Percentiles rank a stretch among this genome's conserved stretches.
These are phyloP conservation scores for Atkinsonella hypoxylon DNA, from an alignment of 2,329 filamentous ascomycete genomes.

Conservation along the genomic window DNA sequence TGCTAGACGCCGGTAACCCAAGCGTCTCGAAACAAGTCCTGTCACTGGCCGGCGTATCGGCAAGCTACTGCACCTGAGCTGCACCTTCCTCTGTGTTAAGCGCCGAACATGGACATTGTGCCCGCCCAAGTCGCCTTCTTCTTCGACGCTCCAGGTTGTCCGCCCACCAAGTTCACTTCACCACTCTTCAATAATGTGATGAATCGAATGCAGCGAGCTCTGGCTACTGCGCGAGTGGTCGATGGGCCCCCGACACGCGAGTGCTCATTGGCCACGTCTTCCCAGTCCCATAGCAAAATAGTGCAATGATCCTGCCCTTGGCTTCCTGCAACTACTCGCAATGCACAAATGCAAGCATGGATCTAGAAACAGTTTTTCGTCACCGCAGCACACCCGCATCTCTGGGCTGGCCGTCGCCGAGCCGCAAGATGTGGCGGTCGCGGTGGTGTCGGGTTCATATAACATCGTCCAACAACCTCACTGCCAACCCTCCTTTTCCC, in stretches of 20 bases:
- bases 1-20: constrained; percentile 13
- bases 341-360: background rate
- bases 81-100: background rate
- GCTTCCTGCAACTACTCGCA: background rate
- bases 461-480: constrained; percentile 2
- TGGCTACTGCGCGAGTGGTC: too few relatives aligned
- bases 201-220: background rate
- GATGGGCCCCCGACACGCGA: background rate
- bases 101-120: background rate
- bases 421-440: background rate
- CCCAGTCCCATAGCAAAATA: too few relatives aligned
- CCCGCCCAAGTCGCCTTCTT: too few relatives aligned
- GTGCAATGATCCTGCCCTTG: too few relatives aligned
- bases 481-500: constrained; percentile 19
- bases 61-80: constrained; percentile 1
- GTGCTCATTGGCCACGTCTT: background rate
- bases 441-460: background rate
- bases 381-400: background rate
- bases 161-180: too few relatives aligned
- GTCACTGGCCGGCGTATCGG: constrained; percentile 4
- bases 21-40: background rate
- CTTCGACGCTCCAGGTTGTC: too few relatives aligned
- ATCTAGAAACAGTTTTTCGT: background rate
- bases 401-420: background rate
- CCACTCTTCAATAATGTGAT: background rate